Conservation (phyloP, 345 rosid species). For the Murraya koenigii region DNA sequence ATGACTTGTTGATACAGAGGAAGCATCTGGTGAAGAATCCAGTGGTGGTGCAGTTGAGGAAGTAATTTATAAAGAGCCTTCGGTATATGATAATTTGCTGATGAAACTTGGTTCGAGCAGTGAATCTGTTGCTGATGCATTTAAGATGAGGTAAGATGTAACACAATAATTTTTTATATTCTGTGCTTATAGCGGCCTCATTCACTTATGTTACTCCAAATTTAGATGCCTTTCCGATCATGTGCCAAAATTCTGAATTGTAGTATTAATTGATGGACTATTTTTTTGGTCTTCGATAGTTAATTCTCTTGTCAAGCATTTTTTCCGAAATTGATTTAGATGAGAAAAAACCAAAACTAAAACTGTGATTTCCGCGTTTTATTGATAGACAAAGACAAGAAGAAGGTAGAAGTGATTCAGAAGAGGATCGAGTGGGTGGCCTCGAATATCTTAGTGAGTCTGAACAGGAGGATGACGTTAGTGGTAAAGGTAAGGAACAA, state of each 20-base stretch:
- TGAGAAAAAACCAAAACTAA: background rate
- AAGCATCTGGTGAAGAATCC: conserved; percentile 27
- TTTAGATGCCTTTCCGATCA: background rate
- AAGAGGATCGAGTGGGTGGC: conserved; percentile 45
- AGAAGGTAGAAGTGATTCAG: conserved; percentile 53
- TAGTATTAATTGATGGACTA: background rate
- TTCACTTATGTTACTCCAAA: background rate
- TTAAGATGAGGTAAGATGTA: conserved; percentile 45
- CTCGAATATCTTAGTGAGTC: conserved; percentile 34
- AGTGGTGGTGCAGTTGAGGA: conserved; percentile 28
- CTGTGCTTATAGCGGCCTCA: background rate
- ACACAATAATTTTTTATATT: background rate
- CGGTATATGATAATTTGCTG: conserved; percentile 45
- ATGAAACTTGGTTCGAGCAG: conserved; percentile 46
- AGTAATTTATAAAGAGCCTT: conserved; percentile 37
- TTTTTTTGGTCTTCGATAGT: background rate
- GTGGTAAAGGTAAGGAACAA: conserved; percentile 34
- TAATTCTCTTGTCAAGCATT: background rate
- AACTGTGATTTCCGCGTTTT: background rate
- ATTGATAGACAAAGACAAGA: conserved; percentile 49
- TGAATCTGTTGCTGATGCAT: conserved; percentile 43
- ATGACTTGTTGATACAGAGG: conserved; percentile 22
- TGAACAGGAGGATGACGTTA: conserved; percentile 35
- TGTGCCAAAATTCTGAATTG: background rate
- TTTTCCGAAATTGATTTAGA: background rate